Evolutionary conservation across 257 asterid genomes (phyloP), one percentile per base, ranked within the genome.

Genomic region (Solanum chilense): DNA sequence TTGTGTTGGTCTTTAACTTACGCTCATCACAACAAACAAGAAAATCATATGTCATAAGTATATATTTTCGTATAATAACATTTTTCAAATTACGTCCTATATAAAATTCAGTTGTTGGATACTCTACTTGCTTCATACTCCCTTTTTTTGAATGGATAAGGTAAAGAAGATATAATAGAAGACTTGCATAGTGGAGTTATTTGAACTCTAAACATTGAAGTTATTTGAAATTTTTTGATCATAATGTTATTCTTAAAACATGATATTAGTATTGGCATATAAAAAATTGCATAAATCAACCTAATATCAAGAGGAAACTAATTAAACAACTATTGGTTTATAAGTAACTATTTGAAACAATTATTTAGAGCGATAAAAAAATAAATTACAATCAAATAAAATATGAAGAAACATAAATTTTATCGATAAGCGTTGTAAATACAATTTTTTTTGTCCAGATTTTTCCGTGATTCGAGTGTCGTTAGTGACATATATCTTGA

Each of bases 401-500:
- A 18, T 18, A 56, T 3, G 0, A 56, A 56, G n/a, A 56, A 42
- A 20, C 5, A 18, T 18, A 56, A 56, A 18, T 18, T 56, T 56
- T 56, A 18, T 56, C 20, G 64, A 56, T 56, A 52, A 52, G 18
- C 10, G 7, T 16, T 52, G 10, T 18, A 9, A 9, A 23, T 56
- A 18, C 64, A 56, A 56, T 1, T 56, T 56, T 56, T n/a, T 56
- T 7, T 56, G 18, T 56, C n/a, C 0, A 56, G 0, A 18, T 18
- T 18, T 58, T 5, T 0, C 5, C 0, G 2, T 58, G 0, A 58
- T 58, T 58, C 12, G 1, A 20, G 25, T 0, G 12, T 0, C 12
- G 12, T 58, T 20, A 58, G 0, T 3, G 66, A 3, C 25, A 56
- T 56, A 56, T 58, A 20, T 58, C 12, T 58, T 8, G 12, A 0